phyloP scores from a whole-genome alignment of 768 basidiomycete species.

The Leccinum broughii region DNA sequence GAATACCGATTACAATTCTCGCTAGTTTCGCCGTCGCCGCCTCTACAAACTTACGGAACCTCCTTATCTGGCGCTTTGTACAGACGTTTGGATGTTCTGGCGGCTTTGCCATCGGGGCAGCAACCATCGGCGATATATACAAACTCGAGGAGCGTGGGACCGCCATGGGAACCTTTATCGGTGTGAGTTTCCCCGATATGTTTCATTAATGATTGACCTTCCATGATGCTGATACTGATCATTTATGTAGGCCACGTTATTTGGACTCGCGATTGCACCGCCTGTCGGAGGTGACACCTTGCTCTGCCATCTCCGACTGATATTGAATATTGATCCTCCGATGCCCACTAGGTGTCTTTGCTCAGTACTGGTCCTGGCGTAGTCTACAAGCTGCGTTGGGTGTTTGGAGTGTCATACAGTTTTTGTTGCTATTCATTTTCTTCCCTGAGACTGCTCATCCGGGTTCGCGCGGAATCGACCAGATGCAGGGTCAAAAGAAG shows the following conservation, averaged over 20 bases:
- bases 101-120: conserved; percentile 55
- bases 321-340: not conserved
- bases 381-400: conserved; percentile 52
- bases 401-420: conserved; percentile 38
- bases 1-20: conserved; percentile 57
- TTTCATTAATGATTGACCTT: not conserved
- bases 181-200: conserved; percentile 33
- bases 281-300: conserved; percentile 47
- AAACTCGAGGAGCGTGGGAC: conserved; percentile 59
- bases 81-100: conserved; percentile 67
- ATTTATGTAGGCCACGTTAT: conserved; percentile 40
- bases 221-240: not conserved
- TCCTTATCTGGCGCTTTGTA: conserved; percentile 63
- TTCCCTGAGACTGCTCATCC: conserved; percentile 75
- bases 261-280: conserved; percentile 65
- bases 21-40: conserved; percentile 61
- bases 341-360: conserved; percentile 39
- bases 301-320: not conserved
- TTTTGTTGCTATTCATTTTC: conserved; percentile 41
- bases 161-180: conserved; percentile 61
- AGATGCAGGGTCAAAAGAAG: conserved; percentile 27
- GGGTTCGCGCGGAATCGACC: conserved; percentile 54
- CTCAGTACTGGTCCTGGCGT: conserved; percentile 69
- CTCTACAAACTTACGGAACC: conserved; percentile 39
- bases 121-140: conserved; percentile 68